These are phyloP conservation scores for Dothiorella sarmentorum DNA, from an alignment of 2,329 filamentous ascomycete species.

Conservation along the genomic window DNA sequence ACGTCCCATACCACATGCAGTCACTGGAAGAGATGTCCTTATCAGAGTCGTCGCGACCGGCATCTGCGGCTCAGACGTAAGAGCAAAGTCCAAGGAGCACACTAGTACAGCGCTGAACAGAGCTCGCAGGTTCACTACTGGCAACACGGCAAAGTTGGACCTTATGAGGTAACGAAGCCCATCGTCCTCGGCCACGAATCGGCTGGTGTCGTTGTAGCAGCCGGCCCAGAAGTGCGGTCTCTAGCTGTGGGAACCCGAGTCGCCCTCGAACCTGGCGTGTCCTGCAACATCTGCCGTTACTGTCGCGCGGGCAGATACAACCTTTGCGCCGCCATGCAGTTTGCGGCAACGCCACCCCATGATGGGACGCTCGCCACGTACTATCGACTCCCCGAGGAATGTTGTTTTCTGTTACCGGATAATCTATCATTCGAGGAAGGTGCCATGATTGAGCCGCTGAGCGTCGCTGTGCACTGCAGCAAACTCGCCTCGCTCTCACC, in stretches of 20 bases:
- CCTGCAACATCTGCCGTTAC: conserved; percentile 40
- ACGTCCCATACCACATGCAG: background rate
- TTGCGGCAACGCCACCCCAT: conserved; percentile 43
- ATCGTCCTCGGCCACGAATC: conserved; percentile 49
- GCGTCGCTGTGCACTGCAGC: conserved; percentile 81
- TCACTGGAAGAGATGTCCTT: conserved; percentile 44
- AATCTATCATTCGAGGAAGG: conserved; percentile 39
- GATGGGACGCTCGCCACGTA: conserved; percentile 42
- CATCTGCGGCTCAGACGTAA: conserved; percentile 65
- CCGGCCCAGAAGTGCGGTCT: conserved; percentile 24
- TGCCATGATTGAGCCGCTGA: conserved; percentile 57
- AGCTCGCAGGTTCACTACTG: conserved; percentile 65
- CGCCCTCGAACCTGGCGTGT: conserved; percentile 23
- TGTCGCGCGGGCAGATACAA: conserved; percentile 43
- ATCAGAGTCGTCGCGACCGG: conserved; percentile 63
- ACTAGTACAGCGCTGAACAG: conserved; percentile 45
- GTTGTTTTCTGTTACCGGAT: conserved; percentile 37
- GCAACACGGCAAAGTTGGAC: conserved; percentile 60
- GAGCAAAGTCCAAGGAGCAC: conserved; percentile 58
- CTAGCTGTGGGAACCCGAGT: conserved; percentile 21
- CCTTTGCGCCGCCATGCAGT: conserved; percentile 40
- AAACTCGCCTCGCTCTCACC: conserved; percentile 69
- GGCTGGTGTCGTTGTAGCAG: conserved; percentile 20
- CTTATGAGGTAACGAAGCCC: conserved; percentile 54
- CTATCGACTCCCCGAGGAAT: conserved; percentile 43